A percentile compares a stretch with the other conserved stretches of the same genome.
Evolutionary conservation across 169 alveolate species (phyloP).

Genomic region (Blepharisma undulans): DNA sequence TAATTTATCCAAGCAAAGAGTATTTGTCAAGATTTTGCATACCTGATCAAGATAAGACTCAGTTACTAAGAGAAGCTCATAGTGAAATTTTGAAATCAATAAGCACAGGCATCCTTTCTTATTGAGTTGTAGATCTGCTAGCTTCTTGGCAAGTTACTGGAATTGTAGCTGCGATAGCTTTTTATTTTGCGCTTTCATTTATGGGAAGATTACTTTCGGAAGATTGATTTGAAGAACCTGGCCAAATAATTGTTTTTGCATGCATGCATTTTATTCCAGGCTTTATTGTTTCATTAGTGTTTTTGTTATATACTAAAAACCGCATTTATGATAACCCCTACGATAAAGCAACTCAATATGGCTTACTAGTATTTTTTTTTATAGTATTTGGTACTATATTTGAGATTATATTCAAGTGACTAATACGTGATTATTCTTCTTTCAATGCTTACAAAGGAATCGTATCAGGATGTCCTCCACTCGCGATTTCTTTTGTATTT

Average conservation of each 20-base stretch:
- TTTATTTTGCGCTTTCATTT: neutral
- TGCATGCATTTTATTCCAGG: too few species aligned
- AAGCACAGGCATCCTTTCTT: neutral
- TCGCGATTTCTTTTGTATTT: constrained; percentile 70
- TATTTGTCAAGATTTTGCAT: constrained; percentile 31
- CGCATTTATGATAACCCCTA: too few species aligned
- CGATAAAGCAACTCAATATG: too few species aligned
- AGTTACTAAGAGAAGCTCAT: neutral
- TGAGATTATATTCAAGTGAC: too few species aligned
- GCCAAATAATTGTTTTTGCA: too few species aligned
- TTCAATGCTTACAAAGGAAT: too few species aligned
- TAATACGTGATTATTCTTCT: too few species aligned
- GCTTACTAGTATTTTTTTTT: too few species aligned
- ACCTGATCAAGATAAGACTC: neutral
- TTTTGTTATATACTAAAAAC: too few species aligned
- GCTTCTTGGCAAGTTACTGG: neutral
- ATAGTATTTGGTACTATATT: too few species aligned
- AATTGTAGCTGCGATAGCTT: constrained; percentile 21
- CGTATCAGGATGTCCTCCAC: constrained; percentile 55
- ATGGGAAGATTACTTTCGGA: constrained; percentile 48
- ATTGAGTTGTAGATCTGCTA: constrained; percentile 4
- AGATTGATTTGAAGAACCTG: constrained; percentile 70
- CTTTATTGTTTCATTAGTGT: too few species aligned
- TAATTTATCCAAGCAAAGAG: constrained; percentile 16
- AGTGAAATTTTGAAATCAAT: neutral